phyloP scores from a whole-genome alignment of 495 filamentous ascomycete species.

The Cercophora newfieldiana region DNA sequence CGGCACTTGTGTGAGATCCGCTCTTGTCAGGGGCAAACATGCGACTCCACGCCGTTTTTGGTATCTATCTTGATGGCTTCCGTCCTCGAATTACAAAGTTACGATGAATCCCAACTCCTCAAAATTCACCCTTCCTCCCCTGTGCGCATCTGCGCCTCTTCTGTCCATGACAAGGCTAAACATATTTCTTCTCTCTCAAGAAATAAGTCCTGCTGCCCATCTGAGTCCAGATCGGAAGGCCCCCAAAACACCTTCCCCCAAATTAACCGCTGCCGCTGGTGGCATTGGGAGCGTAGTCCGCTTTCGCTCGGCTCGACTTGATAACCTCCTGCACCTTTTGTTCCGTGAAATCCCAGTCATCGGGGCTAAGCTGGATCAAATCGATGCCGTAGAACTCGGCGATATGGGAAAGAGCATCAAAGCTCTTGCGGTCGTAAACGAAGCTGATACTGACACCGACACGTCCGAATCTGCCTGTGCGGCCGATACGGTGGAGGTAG shows the following conservation, averaged over 20 bases:
- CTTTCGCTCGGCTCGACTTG: constrained; percentile 72
- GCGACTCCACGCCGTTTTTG: constrained; percentile 21
- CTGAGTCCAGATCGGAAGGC: too few relatives aligned
- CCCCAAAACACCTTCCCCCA: background rate
- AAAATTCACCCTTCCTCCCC: constrained; percentile 13
- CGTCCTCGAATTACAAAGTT: constrained; percentile 17
- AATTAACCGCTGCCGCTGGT: constrained; percentile 23
- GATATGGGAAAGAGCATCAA: constrained; percentile 72
- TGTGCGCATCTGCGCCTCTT: constrained; percentile 1
- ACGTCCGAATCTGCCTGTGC: constrained; percentile 94
- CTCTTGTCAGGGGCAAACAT: constrained; percentile 1
- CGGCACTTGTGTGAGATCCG: background rate
- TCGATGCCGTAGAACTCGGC: constrained; percentile 64
- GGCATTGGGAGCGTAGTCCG: constrained; percentile 52
- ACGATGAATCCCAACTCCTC: constrained; percentile 8
- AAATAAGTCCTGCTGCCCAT: too few relatives aligned
- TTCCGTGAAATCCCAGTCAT: constrained; percentile 90
- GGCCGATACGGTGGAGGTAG: constrained; percentile 96
- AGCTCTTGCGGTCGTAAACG: constrained; percentile 77
- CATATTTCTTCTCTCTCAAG: background rate
- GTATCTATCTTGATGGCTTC: constrained; percentile 26
- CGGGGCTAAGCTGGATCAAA: constrained; percentile 49
- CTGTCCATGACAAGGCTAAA: too few relatives aligned
- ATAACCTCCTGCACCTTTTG: constrained; percentile 75
- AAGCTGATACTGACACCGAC: constrained; percentile 95